These are phyloP conservation scores for Fusarium vanettenii DNA, from an alignment of 2,329 filamentous ascomycete genomes.

Conservation along the genomic window DNA sequence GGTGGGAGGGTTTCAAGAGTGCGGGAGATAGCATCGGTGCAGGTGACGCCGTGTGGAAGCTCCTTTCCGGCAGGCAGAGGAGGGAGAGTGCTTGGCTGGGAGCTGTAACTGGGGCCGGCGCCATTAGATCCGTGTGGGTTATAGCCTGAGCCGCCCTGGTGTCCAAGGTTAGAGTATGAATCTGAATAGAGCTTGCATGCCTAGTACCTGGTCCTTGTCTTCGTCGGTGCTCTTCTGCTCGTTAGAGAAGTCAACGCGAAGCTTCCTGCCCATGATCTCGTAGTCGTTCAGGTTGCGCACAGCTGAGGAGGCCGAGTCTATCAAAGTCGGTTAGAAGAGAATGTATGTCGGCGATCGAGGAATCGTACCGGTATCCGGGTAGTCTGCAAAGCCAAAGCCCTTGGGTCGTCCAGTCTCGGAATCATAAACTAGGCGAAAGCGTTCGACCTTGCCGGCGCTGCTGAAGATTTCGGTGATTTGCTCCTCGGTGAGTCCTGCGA, in stretches of 20 bases:
- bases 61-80: constrained; percentile 88
- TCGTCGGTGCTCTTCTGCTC: constrained; percentile 82
- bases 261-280: constrained; percentile 93
- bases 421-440: constrained; percentile 94
- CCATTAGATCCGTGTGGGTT: constrained; percentile 49
- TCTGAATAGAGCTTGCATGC: neutral
- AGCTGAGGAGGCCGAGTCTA: constrained; percentile 86
- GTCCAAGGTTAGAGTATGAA: neutral
- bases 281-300: constrained; percentile 96
- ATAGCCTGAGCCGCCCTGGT: constrained; percentile 34
- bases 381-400: constrained; percentile 97
- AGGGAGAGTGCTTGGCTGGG: constrained; percentile 69
- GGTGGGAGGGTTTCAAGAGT: constrained; percentile 89
- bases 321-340: constrained; percentile 24
- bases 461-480: constrained; percentile 95
- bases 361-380: constrained; percentile 82
- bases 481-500: constrained; percentile 90
- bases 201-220: constrained; percentile 41
- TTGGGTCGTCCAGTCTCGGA: constrained; percentile 94
- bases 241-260: constrained; percentile 96
- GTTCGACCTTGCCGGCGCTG: constrained; percentile 88
- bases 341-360: neutral
- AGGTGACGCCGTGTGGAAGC: constrained; percentile 83
- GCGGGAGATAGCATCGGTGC: constrained; percentile 90
- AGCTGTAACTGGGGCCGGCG: constrained; percentile 46